A percentile compares a stretch with the other conserved stretches of the same genome.
Conservation (phyloP, 2,329 filamentous ascomycete genomes). For the Cladosporium sp. region DNA sequence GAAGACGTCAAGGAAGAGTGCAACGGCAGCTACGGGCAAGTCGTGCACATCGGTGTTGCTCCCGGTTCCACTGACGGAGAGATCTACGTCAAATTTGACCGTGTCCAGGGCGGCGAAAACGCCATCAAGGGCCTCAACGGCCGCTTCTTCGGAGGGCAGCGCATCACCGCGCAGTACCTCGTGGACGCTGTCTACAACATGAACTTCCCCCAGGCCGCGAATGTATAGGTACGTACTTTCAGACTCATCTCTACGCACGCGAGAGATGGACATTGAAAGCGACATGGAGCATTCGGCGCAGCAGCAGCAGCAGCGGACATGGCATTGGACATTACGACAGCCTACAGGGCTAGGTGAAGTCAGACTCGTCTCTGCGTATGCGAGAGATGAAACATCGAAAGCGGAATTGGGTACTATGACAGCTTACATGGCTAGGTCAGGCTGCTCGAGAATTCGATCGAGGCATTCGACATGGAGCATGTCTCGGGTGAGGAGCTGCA, state of each 20-base stretch:
- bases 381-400: neutral
- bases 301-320: neutral
- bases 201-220: constrained; percentile 38
- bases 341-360: neutral
- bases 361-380: neutral
- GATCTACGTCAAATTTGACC: constrained; percentile 98
- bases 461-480: neutral
- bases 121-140: constrained; percentile 97
- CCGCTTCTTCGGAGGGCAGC: constrained; percentile 88
- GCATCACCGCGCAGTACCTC: constrained; percentile 92
- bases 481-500: neutral
- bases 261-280: neutral
- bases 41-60: constrained; percentile 80
- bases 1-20: constrained; percentile 91
- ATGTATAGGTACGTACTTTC: constrained; percentile 13
- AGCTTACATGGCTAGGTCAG: neutral
- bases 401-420: neutral
- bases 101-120: constrained; percentile 91
- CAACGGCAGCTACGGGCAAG: constrained; percentile 91
- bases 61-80: constrained; percentile 94
- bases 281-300: neutral
- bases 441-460: neutral
- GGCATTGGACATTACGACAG: neutral
- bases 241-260: neutral
- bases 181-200: constrained; percentile 92